Evolutionary conservation across 176 grass and related monocot species (phyloP).

Genomic region (Oryza brachyantha): DNA sequence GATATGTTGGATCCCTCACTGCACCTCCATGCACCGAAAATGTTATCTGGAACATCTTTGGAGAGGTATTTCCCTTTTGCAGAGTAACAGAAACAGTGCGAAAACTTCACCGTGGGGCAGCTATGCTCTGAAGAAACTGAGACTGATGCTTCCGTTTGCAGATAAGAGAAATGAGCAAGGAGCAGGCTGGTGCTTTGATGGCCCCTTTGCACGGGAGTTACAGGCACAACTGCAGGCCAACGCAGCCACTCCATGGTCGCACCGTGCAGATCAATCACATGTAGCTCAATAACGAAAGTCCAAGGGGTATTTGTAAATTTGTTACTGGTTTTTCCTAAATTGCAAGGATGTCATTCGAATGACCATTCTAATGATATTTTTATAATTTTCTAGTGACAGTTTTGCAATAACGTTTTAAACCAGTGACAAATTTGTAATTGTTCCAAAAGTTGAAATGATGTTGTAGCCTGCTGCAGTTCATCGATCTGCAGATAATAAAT

Average conservation of each 20-base stretch:
- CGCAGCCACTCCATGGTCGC: constrained; percentile 49
- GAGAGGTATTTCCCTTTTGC: constrained; percentile 37
- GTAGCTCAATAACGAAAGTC: background rate
- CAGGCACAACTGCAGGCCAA: constrained; percentile 56
- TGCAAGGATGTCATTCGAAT: too few species aligned
- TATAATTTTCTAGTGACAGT: too few species aligned
- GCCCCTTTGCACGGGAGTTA: constrained; percentile 51
- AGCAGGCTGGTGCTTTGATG: constrained; percentile 60
- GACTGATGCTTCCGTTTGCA: constrained; percentile 6
- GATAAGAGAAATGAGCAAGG: constrained; percentile 62
- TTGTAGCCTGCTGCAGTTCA: background rate
- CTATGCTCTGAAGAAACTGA: background rate
- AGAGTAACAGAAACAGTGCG: background rate
- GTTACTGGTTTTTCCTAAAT: too few species aligned
- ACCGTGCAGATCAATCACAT: constrained; percentile 49
- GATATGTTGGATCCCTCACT: constrained; percentile 68
- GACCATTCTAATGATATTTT: too few species aligned
- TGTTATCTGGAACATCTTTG: constrained; percentile 71
- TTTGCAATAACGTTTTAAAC: too few species aligned
- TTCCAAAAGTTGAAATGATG: background rate
- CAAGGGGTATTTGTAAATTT: too few species aligned
- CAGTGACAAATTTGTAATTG: too few species aligned
- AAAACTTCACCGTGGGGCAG: background rate
- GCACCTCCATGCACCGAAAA: constrained; percentile 88
- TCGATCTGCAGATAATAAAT: background rate